Evolutionary conservation across 169 alveolate genomes (phyloP), one percentile per base, ranked within the genome.

Genomic region (Plasmodium sp.): DNA sequence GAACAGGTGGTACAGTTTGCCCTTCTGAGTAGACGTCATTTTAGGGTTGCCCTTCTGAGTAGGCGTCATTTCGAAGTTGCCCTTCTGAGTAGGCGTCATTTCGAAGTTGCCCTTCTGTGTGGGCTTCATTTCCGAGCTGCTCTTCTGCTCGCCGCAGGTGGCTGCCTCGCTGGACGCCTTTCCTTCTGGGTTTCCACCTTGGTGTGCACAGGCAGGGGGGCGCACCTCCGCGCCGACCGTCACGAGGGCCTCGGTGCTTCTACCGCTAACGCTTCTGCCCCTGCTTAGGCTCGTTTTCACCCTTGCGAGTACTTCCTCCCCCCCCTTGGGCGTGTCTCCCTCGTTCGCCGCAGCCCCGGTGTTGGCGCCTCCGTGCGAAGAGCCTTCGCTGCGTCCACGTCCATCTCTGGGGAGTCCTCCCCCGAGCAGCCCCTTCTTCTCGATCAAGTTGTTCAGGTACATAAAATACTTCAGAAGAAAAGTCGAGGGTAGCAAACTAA

Each of bases 1-100:
- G 79, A 92, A 92, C 58, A 92, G 36, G 72, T 82, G 95, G 73
- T 92, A 92, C 45, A 92, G 54, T 79, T 92, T 67, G 77, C 41
- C 3, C 43, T 22, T 67, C 7, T 67, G 77, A 5, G 77, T 67
- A 2, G 77, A 16, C 22, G 2, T 36, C 54, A 73, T 72, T 82
- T 82, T 34, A 5, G 34, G 36, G 12, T 56, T 56, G 18, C 12
- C 0, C 18, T 18, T 31, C 67, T 18, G 34, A n/a, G 58, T 54
- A 27, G 27, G 16, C 31, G 0, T 27, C 31, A 7, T n/a, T 33
- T 82, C 1, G 51, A 34, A 33, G 18, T 51, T 51, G n/a, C n/a
- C n/a, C n/a, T n/a, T n/a, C n/a, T n/a, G n/a, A 5, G 77, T 67
- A 2, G 77, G 2, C 22, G 2, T 36, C 54, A 73, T 72, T 82